These are phyloP conservation scores for Moniliophthora roreri DNA, from an alignment of 1,284 basidiomycete species.

Conservation along the genomic window DNA sequence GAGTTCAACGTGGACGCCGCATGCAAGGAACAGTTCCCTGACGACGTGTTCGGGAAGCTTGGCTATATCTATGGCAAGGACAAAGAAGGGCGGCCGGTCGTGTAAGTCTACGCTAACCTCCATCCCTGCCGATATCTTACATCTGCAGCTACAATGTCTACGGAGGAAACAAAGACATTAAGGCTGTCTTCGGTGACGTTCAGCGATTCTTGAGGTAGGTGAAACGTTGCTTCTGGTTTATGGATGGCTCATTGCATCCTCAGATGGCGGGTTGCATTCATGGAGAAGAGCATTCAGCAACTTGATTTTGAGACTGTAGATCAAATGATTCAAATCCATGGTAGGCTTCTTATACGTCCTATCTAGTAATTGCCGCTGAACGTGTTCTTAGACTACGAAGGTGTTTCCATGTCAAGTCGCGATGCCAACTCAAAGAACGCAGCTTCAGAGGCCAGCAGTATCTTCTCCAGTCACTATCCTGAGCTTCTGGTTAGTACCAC, in stretches of 20 bases:
- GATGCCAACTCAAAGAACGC: conserved; percentile 75
- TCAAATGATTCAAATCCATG: conserved; percentile 75
- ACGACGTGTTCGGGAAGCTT: conserved; percentile 65
- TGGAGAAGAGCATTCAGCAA: conserved; percentile 63
- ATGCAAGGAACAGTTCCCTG: conserved; percentile 61
- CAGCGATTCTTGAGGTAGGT: conserved; percentile 67
- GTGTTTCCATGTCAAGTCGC: conserved; percentile 64
- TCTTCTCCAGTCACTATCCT: conserved; percentile 75
- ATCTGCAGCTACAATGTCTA: conserved; percentile 67
- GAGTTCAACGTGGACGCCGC: conserved; percentile 63
- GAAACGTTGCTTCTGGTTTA: not conserved
- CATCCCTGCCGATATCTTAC: not conserved
- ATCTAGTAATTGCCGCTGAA: not conserved
- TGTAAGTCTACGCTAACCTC: conserved; percentile 36
- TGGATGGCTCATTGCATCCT: not conserved
- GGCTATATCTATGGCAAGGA: conserved; percentile 67
- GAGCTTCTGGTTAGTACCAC: conserved; percentile 62
- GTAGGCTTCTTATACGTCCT: conserved; percentile 28
- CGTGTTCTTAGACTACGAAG: conserved; percentile 62
- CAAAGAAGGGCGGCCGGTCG: conserved; percentile 64
- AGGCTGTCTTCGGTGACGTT: conserved; percentile 70
- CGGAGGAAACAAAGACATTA: conserved; percentile 61
- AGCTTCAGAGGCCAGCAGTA: conserved; percentile 65
- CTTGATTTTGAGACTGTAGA: conserved; percentile 75
- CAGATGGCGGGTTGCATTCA: conserved; percentile 76